A percentile compares a stretch with the other conserved stretches of the same genome.
Conservation (phyloP, 495 filamentous ascomycete species). For the Tuber umbilicatum region DNA sequence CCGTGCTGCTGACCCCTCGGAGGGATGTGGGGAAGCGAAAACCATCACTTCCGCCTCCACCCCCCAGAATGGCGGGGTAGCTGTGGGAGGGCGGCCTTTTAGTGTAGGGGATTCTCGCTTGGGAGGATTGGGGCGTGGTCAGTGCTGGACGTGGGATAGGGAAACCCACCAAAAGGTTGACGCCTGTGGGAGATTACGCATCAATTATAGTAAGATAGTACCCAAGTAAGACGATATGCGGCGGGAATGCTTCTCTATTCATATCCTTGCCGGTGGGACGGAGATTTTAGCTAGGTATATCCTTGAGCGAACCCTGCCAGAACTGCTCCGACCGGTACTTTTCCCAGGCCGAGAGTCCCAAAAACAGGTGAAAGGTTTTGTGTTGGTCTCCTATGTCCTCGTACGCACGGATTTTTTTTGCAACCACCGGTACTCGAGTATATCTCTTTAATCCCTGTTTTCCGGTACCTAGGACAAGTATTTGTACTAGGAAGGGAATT, state of each 20-base stretch:
- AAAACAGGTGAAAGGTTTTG: no score
- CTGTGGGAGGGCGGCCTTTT: background rate
- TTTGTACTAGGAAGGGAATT: background rate
- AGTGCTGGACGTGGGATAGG: no score
- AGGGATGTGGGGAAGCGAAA: background rate
- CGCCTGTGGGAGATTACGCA: background rate
- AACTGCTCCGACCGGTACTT: background rate
- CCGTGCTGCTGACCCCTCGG: background rate
- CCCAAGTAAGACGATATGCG: background rate
- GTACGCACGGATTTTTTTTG: no score
- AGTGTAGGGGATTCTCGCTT: background rate
- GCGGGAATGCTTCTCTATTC: background rate
- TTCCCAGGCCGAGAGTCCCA: no score
- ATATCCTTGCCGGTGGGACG: background rate
- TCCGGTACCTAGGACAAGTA: no score
- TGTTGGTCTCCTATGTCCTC: no score
- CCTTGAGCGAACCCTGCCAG: background rate
- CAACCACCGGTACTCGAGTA: no score
- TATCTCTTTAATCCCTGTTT: no score
- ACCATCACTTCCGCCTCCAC: background rate
- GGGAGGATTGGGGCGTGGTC: background rate
- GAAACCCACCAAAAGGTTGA: background rate
- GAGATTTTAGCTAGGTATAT: background rate
- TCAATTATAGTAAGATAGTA: background rate
- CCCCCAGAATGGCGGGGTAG: background rate